Conservation (phyloP, 495 filamentous ascomycete genomes). For the Xeromyces bisporus region DNA sequence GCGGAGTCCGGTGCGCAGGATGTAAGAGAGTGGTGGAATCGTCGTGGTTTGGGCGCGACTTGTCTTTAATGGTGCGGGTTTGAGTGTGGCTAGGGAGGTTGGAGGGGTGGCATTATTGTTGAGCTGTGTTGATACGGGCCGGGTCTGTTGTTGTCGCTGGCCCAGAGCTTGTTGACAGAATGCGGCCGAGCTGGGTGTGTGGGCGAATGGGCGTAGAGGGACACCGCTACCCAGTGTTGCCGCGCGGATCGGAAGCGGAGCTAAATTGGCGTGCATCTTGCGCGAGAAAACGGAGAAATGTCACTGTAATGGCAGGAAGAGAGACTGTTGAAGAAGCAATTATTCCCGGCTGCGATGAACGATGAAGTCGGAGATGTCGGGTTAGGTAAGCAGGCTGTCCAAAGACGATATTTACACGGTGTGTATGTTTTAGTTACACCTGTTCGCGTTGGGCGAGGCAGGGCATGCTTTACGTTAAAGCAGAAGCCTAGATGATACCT, state of each 20-base stretch:
- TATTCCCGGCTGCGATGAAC: no score
- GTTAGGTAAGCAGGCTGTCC: no score
- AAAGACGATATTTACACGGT: no score
- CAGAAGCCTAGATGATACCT: no score
- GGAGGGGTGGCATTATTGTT: slow-evolving; percentile 3
- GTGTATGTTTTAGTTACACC: no score
- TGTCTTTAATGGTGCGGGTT: slow-evolving; percentile 4
- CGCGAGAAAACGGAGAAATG: no score
- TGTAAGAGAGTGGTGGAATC: slow-evolving; percentile 8
- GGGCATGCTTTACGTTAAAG: no score
- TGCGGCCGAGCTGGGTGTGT: slow-evolving; percentile 5
- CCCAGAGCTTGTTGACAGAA: slow-evolving; percentile 8
- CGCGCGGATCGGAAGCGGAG: slow-evolving; percentile 17
- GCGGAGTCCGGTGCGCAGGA: slow-evolving; percentile 19
- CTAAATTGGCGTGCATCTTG: slow-evolving; percentile 11
- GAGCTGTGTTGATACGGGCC: slow-evolving; percentile 5
- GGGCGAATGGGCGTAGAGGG: slow-evolving; percentile 9
- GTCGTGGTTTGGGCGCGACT: slow-evolving; percentile 7
- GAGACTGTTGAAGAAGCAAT: neutral
- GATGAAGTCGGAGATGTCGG: no score
- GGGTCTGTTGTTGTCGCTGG: slow-evolving; percentile 1
- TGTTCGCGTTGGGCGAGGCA: no score
- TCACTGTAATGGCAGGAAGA: neutral
- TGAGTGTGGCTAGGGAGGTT: slow-evolving; percentile 6
- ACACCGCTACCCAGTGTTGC: slow-evolving; percentile 14